A percentile compares a stretch with the other conserved stretches of the same genome.
Conservation (phyloP, 768 basidiomycete genomes). For the Dentipellis sp. region DNA sequence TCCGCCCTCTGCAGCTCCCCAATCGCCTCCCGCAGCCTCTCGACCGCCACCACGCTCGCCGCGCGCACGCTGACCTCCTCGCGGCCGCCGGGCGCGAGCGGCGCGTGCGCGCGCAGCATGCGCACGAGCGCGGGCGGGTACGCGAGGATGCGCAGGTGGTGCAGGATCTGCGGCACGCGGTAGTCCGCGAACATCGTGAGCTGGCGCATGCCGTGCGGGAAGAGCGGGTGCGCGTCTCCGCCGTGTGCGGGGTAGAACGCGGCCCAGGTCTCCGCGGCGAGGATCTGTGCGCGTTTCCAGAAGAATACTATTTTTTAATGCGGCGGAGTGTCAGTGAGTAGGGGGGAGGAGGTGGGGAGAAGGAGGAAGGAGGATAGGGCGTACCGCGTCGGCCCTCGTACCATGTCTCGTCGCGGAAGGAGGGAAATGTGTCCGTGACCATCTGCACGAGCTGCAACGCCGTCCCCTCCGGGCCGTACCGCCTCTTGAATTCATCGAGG, state of each 20-base stretch:
- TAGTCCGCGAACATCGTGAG: slow-evolving; percentile 96
- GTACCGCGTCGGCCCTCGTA: slow-evolving; percentile 38
- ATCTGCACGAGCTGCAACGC: slow-evolving; percentile 14
- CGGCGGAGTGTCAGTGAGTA: neutral
- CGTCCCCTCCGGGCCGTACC: slow-evolving; percentile 6
- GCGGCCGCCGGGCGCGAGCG: slow-evolving; percentile 44
- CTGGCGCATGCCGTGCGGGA: slow-evolving; percentile 54
- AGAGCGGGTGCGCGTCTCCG: slow-evolving; percentile 53
- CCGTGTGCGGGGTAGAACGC: slow-evolving; percentile 65
- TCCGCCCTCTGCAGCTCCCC: slow-evolving; percentile 2
- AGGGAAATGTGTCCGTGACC: slow-evolving; percentile 15
- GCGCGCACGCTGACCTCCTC: slow-evolving; percentile 78
- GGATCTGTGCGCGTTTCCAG: slow-evolving; percentile 89
- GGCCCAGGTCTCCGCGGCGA: slow-evolving; percentile 88
- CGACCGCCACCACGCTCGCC: slow-evolving; percentile 74
- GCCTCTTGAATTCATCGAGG: slow-evolving; percentile 10
- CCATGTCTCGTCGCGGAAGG: slow-evolving; percentile 14
- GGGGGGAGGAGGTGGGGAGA: neutral
- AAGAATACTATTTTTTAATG: slow-evolving; percentile 45
- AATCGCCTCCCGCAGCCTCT: slow-evolving; percentile 50
- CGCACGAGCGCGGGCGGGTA: slow-evolving; percentile 58
- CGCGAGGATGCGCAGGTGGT: slow-evolving; percentile 67
- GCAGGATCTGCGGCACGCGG: slow-evolving; percentile 83
- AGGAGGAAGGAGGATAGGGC: slow-evolving; percentile 1
- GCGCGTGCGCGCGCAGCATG: slow-evolving; percentile 34